Conservation (phyloP, 2,329 filamentous ascomycete species). For the Diaporthe aspalathi region DNA sequence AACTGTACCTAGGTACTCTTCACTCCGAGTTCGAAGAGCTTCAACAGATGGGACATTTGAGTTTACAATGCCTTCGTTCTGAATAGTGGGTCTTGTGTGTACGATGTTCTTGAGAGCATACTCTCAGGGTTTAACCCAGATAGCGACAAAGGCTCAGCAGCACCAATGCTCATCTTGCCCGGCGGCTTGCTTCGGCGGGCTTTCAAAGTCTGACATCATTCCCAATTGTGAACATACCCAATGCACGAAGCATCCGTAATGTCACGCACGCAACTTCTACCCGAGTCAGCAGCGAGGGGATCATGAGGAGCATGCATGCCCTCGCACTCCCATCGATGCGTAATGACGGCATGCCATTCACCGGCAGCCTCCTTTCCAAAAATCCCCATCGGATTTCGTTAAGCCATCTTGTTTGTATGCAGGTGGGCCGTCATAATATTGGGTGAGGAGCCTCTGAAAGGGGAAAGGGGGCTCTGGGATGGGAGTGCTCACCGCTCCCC, state of each 20-base stretch:
- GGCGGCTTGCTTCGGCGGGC: not conserved
- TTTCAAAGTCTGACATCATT: not conserved
- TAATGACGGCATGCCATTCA: conserved; percentile 13
- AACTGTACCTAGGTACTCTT: not conserved
- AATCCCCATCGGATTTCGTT: conserved; percentile 2
- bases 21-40: not conserved
- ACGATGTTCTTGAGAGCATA: not conserved
- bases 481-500: conserved; percentile 25
- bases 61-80: too few species aligned
- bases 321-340: not conserved
- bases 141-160: too few species aligned
- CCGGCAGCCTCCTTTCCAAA: not conserved
- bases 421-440: not conserved
- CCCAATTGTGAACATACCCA: too few species aligned
- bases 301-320: too few species aligned
- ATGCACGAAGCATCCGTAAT: not conserved
- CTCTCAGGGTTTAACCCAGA: not conserved
- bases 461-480: not conserved
- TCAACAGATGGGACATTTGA: too few species aligned
- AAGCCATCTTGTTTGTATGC: not conserved
- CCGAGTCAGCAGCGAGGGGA: not conserved
- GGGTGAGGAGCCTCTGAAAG: not conserved
- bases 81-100: too few species aligned
- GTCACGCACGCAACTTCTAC: not conserved
- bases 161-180: not conserved